Evolutionary conservation across 2,329 filamentous ascomycete species (phyloP).

Genomic region (Coniochaeta sp.): DNA sequence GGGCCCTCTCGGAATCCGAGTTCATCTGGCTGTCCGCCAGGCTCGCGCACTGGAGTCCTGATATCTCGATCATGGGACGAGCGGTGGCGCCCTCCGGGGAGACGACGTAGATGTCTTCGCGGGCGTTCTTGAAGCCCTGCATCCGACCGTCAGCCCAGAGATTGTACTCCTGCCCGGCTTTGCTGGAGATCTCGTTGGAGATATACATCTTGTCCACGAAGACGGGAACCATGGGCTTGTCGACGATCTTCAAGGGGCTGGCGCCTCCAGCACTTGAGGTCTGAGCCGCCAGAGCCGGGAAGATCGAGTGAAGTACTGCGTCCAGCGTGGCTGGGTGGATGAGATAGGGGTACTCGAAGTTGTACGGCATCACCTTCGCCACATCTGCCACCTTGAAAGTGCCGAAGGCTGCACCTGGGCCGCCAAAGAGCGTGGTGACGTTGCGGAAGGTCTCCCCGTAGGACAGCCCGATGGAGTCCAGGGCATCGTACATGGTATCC

Average conservation of each 20-base stretch:
- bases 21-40: no score
- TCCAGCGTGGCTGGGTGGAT: slow-evolving; percentile 17
- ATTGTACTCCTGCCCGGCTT: no score
- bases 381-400: slow-evolving; percentile 14
- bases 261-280: slow-evolving; percentile 12
- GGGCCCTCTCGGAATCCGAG: no score
- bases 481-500: slow-evolving; percentile 11
- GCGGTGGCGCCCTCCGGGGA: no score
- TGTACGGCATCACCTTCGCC: slow-evolving; percentile 11
- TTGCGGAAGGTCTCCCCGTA: slow-evolving; percentile 17
- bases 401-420: slow-evolving; percentile 11
- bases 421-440: slow-evolving; percentile 12
- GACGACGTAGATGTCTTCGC: no score
- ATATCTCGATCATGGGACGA: no score
- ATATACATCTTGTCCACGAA: no score
- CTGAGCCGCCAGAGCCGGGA: slow-evolving; percentile 11
- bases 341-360: slow-evolving; percentile 13
- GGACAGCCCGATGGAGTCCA: slow-evolving; percentile 11
- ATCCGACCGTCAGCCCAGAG: no score
- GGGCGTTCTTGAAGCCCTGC: no score
- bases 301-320: slow-evolving; percentile 14
- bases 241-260: slow-evolving; percentile 28
- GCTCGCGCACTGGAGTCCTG: no score
- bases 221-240: no score
- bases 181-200: slow-evolving; percentile 21